Conservation (phyloP, 225 moss, liverwort and hornwort genomes). For the Polytrichum commune region DNA sequence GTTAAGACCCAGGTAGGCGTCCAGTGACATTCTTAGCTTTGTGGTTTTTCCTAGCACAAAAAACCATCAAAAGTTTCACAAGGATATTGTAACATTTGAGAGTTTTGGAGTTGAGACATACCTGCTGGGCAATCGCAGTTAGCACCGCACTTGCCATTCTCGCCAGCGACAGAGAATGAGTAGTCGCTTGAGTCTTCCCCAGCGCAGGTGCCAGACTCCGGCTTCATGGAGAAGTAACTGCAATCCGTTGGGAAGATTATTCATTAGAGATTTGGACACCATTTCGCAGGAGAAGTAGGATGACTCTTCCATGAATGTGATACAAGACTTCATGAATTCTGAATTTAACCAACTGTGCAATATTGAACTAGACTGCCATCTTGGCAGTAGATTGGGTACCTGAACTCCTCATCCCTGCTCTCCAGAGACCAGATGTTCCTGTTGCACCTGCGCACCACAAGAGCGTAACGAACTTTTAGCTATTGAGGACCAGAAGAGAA, state of each 20-base stretch:
- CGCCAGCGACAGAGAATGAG: conserved; percentile 6
- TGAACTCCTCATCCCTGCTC: conserved; percentile 9
- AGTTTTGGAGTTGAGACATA: not conserved
- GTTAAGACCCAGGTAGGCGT: too few relatives aligned
- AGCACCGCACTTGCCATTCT: conserved; percentile 15
- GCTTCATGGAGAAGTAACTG: conserved; percentile 18
- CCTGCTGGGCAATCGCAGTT: not conserved
- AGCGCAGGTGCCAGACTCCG: not conserved
- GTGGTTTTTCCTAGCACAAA: too few relatives aligned
- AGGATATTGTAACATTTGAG: not conserved
- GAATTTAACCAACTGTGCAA: not conserved
- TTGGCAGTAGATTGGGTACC: conserved; percentile 3
- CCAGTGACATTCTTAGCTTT: too few relatives aligned
- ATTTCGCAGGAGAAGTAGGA: not conserved
- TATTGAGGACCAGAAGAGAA: not conserved
- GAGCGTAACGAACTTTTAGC: too few relatives aligned
- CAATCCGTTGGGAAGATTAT: not conserved
- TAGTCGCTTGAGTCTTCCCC: conserved; percentile 7
- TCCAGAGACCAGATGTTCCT: conserved; percentile 26
- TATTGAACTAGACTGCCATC: not conserved
- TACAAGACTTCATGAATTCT: not conserved
- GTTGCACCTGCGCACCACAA: conserved; percentile 27
- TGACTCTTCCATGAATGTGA: not conserved
- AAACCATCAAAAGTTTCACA: too few relatives aligned
- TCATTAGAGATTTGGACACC: conserved; percentile 1